phyloP scores from a whole-genome alignment of 1,284 basidiomycete species.

The Waitea zeae region DNA sequence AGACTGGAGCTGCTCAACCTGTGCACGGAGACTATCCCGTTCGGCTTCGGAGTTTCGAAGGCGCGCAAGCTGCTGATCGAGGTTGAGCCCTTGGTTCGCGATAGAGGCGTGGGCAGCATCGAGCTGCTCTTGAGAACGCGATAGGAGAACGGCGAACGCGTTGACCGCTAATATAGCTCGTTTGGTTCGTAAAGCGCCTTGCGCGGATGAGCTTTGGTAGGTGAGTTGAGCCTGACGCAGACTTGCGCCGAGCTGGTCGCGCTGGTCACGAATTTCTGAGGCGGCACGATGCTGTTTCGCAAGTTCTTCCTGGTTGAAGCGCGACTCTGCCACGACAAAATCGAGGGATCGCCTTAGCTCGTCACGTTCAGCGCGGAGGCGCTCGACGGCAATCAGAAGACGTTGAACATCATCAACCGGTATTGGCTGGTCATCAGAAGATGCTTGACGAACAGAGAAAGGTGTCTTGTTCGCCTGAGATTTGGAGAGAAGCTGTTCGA shows the following conservation, averaged over 20 bases:
- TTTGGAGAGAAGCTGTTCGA: not conserved
- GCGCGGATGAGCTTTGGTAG: no score
- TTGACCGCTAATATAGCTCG: no score
- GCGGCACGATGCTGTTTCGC: not conserved
- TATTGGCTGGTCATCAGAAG: constrained; percentile 1
- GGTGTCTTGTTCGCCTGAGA: not conserved
- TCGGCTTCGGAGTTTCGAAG: not conserved
- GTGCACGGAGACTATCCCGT: not conserved
- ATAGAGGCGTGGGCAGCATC: not conserved
- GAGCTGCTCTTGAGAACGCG: not conserved
- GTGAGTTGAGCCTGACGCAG: not conserved
- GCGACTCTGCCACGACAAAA: constrained; percentile 56
- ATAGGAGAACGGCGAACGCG: not conserved
- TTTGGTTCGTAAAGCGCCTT: no score
- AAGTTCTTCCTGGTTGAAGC: constrained; percentile 26
- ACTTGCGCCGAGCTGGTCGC: not conserved
- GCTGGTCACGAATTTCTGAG: not conserved
- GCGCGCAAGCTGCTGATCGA: not conserved
- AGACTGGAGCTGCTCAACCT: not conserved
- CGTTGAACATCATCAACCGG: constrained; percentile 25
- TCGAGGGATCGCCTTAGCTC: constrained; percentile 45
- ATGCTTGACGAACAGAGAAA: not conserved
- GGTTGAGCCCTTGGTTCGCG: not conserved
- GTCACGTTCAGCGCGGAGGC: constrained; percentile 57
- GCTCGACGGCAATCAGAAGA: constrained; percentile 41